These are phyloP conservation scores for Exutisphaerella laricina DNA, from an alignment of 2,329 filamentous ascomycete species.

Conservation along the genomic window DNA sequence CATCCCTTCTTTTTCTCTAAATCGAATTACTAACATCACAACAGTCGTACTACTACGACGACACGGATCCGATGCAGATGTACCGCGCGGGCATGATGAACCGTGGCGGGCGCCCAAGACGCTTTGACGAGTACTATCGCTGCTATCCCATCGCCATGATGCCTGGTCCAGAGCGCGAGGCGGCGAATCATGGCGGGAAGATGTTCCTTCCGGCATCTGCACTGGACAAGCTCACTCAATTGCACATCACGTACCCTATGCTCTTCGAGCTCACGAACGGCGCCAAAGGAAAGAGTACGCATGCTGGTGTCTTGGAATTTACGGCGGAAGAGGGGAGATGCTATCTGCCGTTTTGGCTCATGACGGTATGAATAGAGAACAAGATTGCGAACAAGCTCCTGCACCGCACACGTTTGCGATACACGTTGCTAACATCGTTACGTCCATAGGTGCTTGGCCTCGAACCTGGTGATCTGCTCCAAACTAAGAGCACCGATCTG, in stretches of 20 bases:
- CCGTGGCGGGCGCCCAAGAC: constrained; percentile 53
- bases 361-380: too few species aligned
- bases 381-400: too few species aligned
- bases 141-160: constrained; percentile 96
- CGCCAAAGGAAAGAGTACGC: constrained; percentile 70
- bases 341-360: constrained; percentile 96
- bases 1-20: not conserved
- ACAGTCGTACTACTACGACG: constrained; percentile 40
- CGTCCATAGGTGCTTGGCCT: constrained; percentile 74
- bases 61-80: constrained; percentile 50
- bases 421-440: too few species aligned
- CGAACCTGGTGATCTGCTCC: constrained; percentile 88
- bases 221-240: constrained; percentile 88
- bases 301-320: constrained; percentile 94
- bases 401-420: too few species aligned
- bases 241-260: constrained; percentile 97
- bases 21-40: not conserved
- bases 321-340: constrained; percentile 95
- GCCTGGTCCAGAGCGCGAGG: constrained; percentile 78
- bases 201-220: constrained; percentile 95
- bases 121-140: constrained; percentile 97
- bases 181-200: constrained; percentile 94
- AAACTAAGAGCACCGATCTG: constrained; percentile 91
- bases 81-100: constrained; percentile 51
- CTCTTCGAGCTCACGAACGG: constrained; percentile 95